Conservation (phyloP, 768 basidiomycete genomes). For the Mycena epipterygia region DNA sequence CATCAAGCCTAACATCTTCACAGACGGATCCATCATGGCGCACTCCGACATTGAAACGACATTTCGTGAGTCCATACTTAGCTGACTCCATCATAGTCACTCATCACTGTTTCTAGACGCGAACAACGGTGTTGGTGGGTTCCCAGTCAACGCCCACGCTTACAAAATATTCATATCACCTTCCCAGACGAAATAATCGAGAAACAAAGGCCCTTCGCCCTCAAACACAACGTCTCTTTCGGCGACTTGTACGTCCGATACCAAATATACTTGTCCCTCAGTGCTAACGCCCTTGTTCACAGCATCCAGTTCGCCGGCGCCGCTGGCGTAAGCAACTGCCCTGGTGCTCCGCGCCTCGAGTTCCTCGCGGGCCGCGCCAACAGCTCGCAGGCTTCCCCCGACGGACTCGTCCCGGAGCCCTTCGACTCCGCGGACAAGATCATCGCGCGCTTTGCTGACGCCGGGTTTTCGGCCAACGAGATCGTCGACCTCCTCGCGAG, state of each 20-base stretch:
- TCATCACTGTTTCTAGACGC: conserved; percentile 32
- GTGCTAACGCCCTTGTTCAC: not conserved
- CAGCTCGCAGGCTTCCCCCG: conserved; percentile 43
- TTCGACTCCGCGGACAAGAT: conserved; percentile 43
- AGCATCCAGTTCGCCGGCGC: conserved; percentile 52
- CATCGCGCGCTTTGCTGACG: conserved; percentile 49
- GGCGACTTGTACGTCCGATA: conserved; percentile 50
- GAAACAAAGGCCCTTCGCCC: conserved; percentile 45
- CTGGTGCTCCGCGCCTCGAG: conserved; percentile 53
- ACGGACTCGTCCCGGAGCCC: conserved; percentile 52
- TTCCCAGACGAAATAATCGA: conserved; percentile 50
- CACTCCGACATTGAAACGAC: conserved; percentile 41
- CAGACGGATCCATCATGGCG: conserved; percentile 45
- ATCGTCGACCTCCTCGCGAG: conserved; percentile 51
- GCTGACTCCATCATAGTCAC: not conserved
- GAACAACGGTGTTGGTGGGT: conserved; percentile 38
- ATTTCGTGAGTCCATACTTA: conserved; percentile 31
- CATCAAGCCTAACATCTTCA: not conserved
- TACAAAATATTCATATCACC: conserved; percentile 23
- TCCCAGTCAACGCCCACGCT: not conserved
- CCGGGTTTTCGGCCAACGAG: conserved; percentile 49
- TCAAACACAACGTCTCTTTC: conserved; percentile 46
- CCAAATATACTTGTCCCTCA: not conserved
- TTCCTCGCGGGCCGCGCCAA: conserved; percentile 55
- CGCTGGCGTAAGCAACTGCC: conserved; percentile 53